A percentile compares a stretch with the other conserved stretches of the same genome.
Conservation (phyloP, 2,329 filamentous ascomycete species). For the Hymenoscyphus infarciens region DNA sequence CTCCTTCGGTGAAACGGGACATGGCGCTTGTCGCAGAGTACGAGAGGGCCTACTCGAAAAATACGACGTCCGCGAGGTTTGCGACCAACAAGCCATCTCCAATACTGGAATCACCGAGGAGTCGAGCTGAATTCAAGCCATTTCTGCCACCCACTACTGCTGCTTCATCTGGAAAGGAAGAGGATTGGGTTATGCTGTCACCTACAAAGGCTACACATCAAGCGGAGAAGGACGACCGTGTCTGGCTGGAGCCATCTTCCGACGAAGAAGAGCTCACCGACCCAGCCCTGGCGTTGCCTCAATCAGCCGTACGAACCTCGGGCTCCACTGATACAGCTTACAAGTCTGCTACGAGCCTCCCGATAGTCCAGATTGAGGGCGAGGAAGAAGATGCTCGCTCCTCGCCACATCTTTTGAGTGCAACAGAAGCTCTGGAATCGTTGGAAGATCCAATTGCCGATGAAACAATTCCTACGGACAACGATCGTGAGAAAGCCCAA, state of each 20-base stretch:
- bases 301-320: constrained; percentile 38
- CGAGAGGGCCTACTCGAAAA: constrained; percentile 29
- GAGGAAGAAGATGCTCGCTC: constrained; percentile 36
- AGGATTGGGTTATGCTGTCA: constrained; percentile 33
- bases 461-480: constrained; percentile 34
- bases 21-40: constrained; percentile 32
- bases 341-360: constrained; percentile 46
- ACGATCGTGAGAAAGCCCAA: constrained; percentile 73
- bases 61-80: constrained; percentile 16
- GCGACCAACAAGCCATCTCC: constrained; percentile 13
- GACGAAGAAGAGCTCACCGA: constrained; percentile 31
- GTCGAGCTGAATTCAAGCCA: constrained; percentile 18
- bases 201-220: constrained; percentile 23
- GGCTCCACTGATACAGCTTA: constrained; percentile 43
- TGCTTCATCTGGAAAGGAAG: constrained; percentile 23
- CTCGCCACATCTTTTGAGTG: constrained; percentile 18
- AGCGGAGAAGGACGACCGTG: constrained; percentile 27
- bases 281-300: constrained; percentile 19
- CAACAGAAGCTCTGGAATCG: constrained; percentile 34
- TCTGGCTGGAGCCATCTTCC: constrained; percentile 35
- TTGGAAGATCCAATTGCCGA: constrained; percentile 15
- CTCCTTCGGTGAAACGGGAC: constrained; percentile 28
- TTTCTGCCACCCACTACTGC: constrained; percentile 13
- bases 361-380: constrained; percentile 48
- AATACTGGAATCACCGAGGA: constrained; percentile 22